Evolutionary conservation across 1,284 basidiomycete genomes (phyloP).

Genomic region (Trichosporon asahii): DNA sequence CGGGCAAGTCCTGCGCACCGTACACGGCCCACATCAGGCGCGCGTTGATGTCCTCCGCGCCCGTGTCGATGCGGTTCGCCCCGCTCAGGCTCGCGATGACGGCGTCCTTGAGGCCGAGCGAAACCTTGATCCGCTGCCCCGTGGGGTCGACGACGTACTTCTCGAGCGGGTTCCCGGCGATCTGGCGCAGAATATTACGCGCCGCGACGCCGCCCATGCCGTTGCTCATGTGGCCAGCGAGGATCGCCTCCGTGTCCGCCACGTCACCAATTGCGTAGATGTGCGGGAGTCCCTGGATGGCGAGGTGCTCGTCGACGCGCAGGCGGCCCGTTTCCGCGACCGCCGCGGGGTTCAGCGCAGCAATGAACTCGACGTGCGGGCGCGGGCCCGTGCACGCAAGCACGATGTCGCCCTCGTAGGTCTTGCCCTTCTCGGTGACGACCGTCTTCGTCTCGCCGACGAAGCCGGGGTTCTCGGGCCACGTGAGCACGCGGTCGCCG

Average conservation of each 20-base stretch:
- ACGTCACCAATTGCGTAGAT: slow-evolving; percentile 53
- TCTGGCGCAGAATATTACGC: slow-evolving; percentile 48
- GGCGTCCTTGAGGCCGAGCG: slow-evolving; percentile 58
- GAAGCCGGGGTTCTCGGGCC: slow-evolving; percentile 37
- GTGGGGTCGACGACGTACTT: slow-evolving; percentile 56
- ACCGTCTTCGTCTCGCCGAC: slow-evolving; percentile 50
- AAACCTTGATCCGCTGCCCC: slow-evolving; percentile 64
- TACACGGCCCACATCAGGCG: slow-evolving; percentile 52
- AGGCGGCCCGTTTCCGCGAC: slow-evolving; percentile 57
- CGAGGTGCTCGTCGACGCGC: slow-evolving; percentile 52
- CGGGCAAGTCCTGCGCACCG: slow-evolving; percentile 12
- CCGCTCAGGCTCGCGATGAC: slow-evolving; percentile 56
- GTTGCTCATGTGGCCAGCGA: slow-evolving; percentile 66
- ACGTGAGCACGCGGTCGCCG: slow-evolving; percentile 50
- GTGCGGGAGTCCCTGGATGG: slow-evolving; percentile 22
- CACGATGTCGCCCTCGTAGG: slow-evolving; percentile 64
- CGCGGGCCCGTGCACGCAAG: slow-evolving; percentile 71
- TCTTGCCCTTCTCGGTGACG: slow-evolving; percentile 60
- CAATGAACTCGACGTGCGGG: slow-evolving; percentile 65
- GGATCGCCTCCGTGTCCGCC: slow-evolving; percentile 53
- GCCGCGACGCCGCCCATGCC: slow-evolving; percentile 55
- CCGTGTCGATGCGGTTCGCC: slow-evolving; percentile 55
- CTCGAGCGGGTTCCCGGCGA: slow-evolving; percentile 53
- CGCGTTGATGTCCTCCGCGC: slow-evolving; percentile 55
- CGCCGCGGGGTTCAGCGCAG: slow-evolving; percentile 20